A percentile compares a stretch with the other conserved stretches of the same genome.
Conservation (phyloP, 108 stramenopile genomes). For the Cyclotella atomus region DNA sequence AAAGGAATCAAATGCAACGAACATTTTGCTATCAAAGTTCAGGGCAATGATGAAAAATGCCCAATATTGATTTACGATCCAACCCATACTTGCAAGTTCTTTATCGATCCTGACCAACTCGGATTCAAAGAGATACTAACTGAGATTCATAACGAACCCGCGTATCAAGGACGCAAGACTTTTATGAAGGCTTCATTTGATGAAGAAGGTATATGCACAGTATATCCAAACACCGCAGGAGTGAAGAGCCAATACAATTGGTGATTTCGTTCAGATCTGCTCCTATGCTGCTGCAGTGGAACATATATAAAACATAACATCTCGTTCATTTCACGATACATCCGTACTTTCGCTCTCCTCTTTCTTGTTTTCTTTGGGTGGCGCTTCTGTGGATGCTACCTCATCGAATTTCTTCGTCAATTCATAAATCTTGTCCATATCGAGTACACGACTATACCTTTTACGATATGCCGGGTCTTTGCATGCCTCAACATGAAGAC, state of each 20-base stretch:
- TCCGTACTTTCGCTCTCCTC: too few species aligned
- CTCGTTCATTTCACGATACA: neutral
- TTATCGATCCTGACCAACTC: neutral
- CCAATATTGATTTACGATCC: constrained; percentile 37
- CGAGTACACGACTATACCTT: neutral
- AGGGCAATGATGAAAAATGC: neutral
- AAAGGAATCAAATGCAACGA: constrained; percentile 5
- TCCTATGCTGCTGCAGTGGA: neutral
- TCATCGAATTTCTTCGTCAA: too few species aligned
- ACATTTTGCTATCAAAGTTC: constrained; percentile 39
- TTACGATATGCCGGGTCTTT: neutral
- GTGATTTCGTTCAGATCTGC: constrained; percentile 4
- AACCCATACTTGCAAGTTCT: constrained; percentile 16
- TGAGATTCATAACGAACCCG: constrained; percentile 12
- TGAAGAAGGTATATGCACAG: constrained; percentile 19
- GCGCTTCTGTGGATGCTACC: neutral
- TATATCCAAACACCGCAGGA: constrained; percentile 33
- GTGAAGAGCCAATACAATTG: constrained; percentile 45
- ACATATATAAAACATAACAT: neutral
- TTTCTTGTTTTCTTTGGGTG: neutral
- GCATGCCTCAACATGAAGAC: neutral
- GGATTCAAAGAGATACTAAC: constrained; percentile 18
- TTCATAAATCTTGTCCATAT: neutral
- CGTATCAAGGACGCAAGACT: constrained; percentile 38
- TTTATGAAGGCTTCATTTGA: constrained; percentile 51